These are phyloP conservation scores for Starmerella floricola DNA, from an alignment of 805 yeast species.

Conservation along the genomic window DNA sequence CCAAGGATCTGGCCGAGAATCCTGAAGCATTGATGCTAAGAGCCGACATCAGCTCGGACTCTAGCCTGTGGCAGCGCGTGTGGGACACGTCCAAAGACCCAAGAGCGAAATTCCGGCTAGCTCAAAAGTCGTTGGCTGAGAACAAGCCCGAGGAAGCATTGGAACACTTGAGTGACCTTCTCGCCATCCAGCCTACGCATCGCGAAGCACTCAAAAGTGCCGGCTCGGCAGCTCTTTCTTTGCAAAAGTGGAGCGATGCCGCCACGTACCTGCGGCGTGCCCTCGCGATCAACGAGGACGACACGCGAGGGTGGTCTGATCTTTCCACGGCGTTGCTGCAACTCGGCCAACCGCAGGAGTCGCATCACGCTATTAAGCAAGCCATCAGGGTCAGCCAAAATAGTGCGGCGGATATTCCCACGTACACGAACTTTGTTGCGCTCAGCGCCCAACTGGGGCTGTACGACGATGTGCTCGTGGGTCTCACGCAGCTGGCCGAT, in stretches of 20 bases:
- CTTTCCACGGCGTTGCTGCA: slow-evolving; percentile 67
- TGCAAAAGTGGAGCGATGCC: slow-evolving; percentile 58
- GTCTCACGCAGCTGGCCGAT: slow-evolving; percentile 54
- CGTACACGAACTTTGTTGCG: slow-evolving; percentile 75
- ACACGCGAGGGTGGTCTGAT: slow-evolving; percentile 81
- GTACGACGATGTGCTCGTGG: slow-evolving; percentile 79
- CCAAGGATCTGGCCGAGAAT: slow-evolving; percentile 57
- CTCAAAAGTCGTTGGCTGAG: slow-evolving; percentile 43
- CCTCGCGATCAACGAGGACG: slow-evolving; percentile 70
- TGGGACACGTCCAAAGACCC: slow-evolving; percentile 80
- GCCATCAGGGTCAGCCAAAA: slow-evolving; percentile 57
- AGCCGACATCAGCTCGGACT: slow-evolving; percentile 76
- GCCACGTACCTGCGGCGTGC: slow-evolving; percentile 89
- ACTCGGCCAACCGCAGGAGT: slow-evolving; percentile 55
- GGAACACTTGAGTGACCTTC: slow-evolving; percentile 59
- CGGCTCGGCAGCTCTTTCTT: slow-evolving; percentile 79
- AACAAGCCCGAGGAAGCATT: slow-evolving; percentile 46
- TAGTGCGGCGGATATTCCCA: slow-evolving; percentile 65
- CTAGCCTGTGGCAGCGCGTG: slow-evolving; percentile 64
- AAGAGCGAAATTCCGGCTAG: slow-evolving; percentile 74
- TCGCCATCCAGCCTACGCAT: slow-evolving; percentile 58
- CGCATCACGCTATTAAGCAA: slow-evolving; percentile 70
- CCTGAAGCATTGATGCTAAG: slow-evolving; percentile 72
- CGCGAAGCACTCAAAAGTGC: slow-evolving; percentile 83
- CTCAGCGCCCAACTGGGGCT: slow-evolving; percentile 73